Evolutionary conservation across 768 basidiomycete genomes (phyloP), one percentile per base, ranked within the genome.

Genomic region (Asterophora lycoperdoides): DNA sequence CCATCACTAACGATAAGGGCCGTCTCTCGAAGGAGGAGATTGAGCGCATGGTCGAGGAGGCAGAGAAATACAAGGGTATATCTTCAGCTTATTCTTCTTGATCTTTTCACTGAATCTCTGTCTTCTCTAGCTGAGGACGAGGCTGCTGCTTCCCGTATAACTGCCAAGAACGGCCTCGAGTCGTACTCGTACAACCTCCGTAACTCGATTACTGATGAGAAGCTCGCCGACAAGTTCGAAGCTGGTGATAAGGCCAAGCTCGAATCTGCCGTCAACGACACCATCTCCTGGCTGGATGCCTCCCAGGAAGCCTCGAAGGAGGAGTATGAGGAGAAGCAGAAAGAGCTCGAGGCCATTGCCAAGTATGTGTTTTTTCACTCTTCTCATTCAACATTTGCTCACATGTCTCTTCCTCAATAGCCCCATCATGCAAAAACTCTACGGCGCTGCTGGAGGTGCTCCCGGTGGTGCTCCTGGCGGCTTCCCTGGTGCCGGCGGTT

Each of bases 1-100:
- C 91, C 52, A 93, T 93, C 71, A 93, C 88, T 60, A 93, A 93
- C 68, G 93, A 96, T 77, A 94, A 97, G 76, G 93, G 93, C 37
- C 92, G 94, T 69, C 73, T 98, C 58, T 93, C 89, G 55, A 91
- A 95, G 75, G 94, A 97, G 69, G 94, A 97, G 65, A 97, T 97
- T 54, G 94, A 98, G 68, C 89, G 93, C 66, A 98, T 98, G 94
- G 91, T 97, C 37, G 65, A 68, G 52, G 94, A 96, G 65, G 94
- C 94, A 46, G 93, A 95, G 81, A 83, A 84, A 65, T 94, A 93
- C 78, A 92, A 86, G 72, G 74, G 83, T 79, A 68, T 60, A 79
- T 61, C n/a, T 19, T 40, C 26, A 34, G 1, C 19, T 44, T 10
- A 1, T 3, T n/a, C 52, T 60, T 52, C 60, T 46, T 51, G 51